Evolutionary conservation across 2,329 filamentous ascomycete species (phyloP), one percentile per base, ranked within the genome.

Genomic region (Apiospora arundinis): DNA sequence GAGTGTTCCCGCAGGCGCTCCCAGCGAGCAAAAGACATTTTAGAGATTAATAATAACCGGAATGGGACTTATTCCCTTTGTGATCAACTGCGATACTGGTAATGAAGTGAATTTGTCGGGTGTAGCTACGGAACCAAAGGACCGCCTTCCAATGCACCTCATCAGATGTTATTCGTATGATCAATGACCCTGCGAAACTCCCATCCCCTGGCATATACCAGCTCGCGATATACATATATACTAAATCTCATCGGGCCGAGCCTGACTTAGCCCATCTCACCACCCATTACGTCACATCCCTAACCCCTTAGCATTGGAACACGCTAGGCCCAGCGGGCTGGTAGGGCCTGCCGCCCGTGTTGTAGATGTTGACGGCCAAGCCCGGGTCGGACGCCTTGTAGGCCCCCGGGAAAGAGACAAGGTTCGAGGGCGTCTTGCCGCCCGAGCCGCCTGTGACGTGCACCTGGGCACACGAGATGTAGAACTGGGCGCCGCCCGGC

Each of bases 291-390:
- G 23, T 21, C 52, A 56, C 9, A 5, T 4, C 5, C 14, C 16
- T 5, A 7, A 6, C 25, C 11, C 42, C 48, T 45, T 42, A 72
- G 32, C 71, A 72, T 14, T 69, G 68, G 48, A 72, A 72, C 14
- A 72, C 71, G 21, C 46, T 66, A 5, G 71, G 71, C 12, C 71
- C 71, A 9, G 71, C 71, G 4, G 71, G 69, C 56, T 69, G 65
- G 44, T 72, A 72, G 1, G 71, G n/a, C 42, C 46, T 69, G 32
- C 71, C 71, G 18, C 71, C 71, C 46, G 69, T 70, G 65, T 81
- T 85, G 76, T 84, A 85, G 67, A 85, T 83, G 75, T 84, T 83
- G 68, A 85, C 82, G 71, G 83, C 73, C 56, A 85, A 75, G 7
- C 84, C 84, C 1, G 84, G 83, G 67, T 85, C 83, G 3, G 42